Base-by-base conservation (phyloP, 257 asterid species). In the Solanum pimpinellifolium region DNA sequence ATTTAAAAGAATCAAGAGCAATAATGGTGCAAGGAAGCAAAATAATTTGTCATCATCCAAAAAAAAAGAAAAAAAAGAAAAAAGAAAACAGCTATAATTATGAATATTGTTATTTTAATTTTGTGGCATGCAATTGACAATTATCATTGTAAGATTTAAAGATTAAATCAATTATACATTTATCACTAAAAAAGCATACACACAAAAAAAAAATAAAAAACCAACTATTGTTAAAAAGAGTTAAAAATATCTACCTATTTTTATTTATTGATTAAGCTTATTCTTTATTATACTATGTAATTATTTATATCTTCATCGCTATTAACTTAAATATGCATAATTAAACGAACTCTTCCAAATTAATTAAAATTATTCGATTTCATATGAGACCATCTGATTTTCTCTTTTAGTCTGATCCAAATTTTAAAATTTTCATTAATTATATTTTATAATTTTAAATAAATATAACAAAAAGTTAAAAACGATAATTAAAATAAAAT, bases 341-440 rank as follows among this genome's bases (percentile, higher is more conserved):
- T 49, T 14, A 0, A 49, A 49, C 1, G 2, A 8, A 0, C 8
- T 49, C 21, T 49, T 15, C 0, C 3, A 15, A 49, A 15, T 49
- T 21, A 15, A 41, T 0, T 41, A 56, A 56, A 56, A 56, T 56
- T 11, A 56, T 56, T 56, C 65, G 0, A 56, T 56, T 56, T 20
- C 25, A 56, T n/a, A 20, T 20, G 9, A 20, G 11, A 20, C 20
- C 1, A 56, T 0, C 11, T 20, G 5, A 7, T 56, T 56, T 56
- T 56, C 25, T 56, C 65, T 56, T 56, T 56, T 20, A n/a, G 2
- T 52, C 11, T 4, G 1, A 20, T 56, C 11, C 5, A 56, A 56
- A 11, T 20, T 56, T n/a, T 56, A 56, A 7, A 56, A 1, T 20
- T 56, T 56, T 20, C 20, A 0, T n/a, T 7, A 7, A 56, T 0